phyloP scores from a whole-genome alignment of 2,329 filamentous ascomycete species.

The Pseudonectria foliicola region DNA sequence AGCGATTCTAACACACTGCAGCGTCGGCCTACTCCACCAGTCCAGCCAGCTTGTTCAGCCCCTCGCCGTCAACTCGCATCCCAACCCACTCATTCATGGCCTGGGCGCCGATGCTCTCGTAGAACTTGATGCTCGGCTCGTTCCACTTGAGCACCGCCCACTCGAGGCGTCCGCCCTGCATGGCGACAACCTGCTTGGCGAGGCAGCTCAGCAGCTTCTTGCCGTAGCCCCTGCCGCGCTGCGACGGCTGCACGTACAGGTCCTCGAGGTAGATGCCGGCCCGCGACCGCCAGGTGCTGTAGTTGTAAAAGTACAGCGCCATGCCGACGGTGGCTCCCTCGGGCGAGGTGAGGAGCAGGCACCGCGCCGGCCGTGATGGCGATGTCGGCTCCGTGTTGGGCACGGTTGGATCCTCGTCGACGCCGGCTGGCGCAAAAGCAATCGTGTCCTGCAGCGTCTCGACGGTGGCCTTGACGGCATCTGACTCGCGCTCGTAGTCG shows the following conservation, averaged over 20 bases:
- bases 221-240: slow-evolving; percentile 73
- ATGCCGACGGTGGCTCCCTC: slow-evolving; percentile 56
- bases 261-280: slow-evolving; percentile 92
- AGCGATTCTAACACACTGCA: neutral
- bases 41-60: slow-evolving; percentile 51
- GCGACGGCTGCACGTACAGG: slow-evolving; percentile 67
- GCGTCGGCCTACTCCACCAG: slow-evolving; percentile 25
- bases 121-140: slow-evolving; percentile 81
- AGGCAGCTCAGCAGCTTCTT: slow-evolving; percentile 65
- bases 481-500: slow-evolving; percentile 73
- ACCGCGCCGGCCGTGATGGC: slow-evolving; percentile 60
- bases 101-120: slow-evolving; percentile 62
- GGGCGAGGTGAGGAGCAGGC: slow-evolving; percentile 56
- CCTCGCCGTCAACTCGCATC: slow-evolving; percentile 66
- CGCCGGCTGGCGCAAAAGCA: slow-evolving; percentile 58
- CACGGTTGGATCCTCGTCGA: slow-evolving; percentile 28
- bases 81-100: slow-evolving; percentile 66
- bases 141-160: slow-evolving; percentile 96
- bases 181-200: slow-evolving; percentile 69
- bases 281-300: slow-evolving; percentile 83
- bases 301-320: slow-evolving; percentile 92
- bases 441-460: slow-evolving; percentile 66
- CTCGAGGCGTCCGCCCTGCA: slow-evolving; percentile 70
- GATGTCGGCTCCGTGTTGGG: slow-evolving; percentile 48
- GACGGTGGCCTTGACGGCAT: slow-evolving; percentile 71